These are phyloP conservation scores for Cubamyces sp. DNA, from an alignment of 768 basidiomycete genomes.

Conservation along the genomic window DNA sequence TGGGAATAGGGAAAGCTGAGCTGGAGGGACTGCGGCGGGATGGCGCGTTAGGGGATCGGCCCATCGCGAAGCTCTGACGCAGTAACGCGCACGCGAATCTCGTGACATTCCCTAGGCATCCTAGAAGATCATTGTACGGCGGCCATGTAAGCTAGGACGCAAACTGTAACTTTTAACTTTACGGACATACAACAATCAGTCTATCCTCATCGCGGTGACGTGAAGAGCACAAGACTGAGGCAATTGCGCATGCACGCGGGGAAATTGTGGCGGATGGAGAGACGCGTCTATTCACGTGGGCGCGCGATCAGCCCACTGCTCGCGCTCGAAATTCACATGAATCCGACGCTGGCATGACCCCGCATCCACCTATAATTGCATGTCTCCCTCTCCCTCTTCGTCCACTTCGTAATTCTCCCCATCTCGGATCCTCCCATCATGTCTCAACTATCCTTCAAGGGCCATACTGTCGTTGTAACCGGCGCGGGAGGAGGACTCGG, in stretches of 20 bases:
- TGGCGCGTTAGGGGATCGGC: constrained; percentile 17
- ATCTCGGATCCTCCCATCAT: constrained; percentile 21
- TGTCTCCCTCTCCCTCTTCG: neutral
- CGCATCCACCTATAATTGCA: constrained; percentile 9
- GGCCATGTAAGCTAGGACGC: neutral
- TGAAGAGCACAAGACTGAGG: neutral
- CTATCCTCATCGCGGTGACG: neutral
- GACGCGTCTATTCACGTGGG: constrained; percentile 25
- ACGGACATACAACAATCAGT: too few relatives aligned
- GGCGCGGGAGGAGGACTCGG: constrained; percentile 97
- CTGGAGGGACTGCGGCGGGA: constrained; percentile 7
- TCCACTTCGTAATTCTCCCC: constrained; percentile 1
- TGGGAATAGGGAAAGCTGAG: constrained; percentile 17
- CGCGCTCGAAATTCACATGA: constrained; percentile 22
- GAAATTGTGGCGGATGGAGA: constrained; percentile 4
- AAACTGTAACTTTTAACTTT: too few relatives aligned
- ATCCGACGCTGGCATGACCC: constrained; percentile 10
- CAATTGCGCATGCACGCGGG: constrained; percentile 1
- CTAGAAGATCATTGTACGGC: neutral
- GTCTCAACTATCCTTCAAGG: constrained; percentile 69
- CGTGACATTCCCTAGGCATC: neutral
- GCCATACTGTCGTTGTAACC: constrained; percentile 91
- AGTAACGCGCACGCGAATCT: neutral
- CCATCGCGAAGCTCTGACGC: constrained; percentile 18
- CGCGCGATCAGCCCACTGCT: constrained; percentile 14